Conservation (phyloP, 1,284 basidiomycete species). For the Microbotryum scabiosae region DNA sequence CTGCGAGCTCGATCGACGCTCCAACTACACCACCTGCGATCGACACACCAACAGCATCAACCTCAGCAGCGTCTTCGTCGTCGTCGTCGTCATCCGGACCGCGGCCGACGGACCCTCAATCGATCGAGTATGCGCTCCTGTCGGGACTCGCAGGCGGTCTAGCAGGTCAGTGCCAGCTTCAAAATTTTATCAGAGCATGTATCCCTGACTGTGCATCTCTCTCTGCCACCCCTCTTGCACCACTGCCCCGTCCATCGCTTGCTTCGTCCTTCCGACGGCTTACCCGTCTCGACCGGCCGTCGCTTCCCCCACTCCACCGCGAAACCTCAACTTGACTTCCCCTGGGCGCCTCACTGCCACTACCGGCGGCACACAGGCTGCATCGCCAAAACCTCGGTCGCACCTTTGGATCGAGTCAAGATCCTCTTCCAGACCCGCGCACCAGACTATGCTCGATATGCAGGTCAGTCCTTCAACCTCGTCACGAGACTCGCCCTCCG, state of each 20-base stretch:
- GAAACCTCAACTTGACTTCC: neutral
- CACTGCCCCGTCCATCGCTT: too few relatives aligned
- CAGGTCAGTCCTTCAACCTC: constrained; percentile 50
- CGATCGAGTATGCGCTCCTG: constrained; percentile 21
- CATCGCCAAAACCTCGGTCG: constrained; percentile 75
- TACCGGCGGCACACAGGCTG: constrained; percentile 18
- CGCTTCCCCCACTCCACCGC: too few relatives aligned
- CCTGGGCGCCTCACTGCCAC: neutral
- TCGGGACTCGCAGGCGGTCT: constrained; percentile 33
- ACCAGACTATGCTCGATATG: constrained; percentile 87
- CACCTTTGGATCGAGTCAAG: constrained; percentile 95
- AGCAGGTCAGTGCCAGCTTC: constrained; percentile 22
- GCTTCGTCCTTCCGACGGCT: too few relatives aligned
- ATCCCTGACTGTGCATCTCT: neutral
- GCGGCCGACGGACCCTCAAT: constrained; percentile 8
- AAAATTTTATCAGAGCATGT: too few relatives aligned
- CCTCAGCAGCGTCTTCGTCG: neutral
- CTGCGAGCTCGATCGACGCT: too few relatives aligned
- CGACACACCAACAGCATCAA: neutral
- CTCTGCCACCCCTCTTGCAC: too few relatives aligned
- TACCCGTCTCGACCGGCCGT: neutral
- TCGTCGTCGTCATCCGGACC: neutral
- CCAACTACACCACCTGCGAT: too few relatives aligned
- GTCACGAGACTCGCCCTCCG: neutral
- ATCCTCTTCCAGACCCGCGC: constrained; percentile 98